Conservation (phyloP, 306 rosid species). For the Mimosa bimucronata region DNA sequence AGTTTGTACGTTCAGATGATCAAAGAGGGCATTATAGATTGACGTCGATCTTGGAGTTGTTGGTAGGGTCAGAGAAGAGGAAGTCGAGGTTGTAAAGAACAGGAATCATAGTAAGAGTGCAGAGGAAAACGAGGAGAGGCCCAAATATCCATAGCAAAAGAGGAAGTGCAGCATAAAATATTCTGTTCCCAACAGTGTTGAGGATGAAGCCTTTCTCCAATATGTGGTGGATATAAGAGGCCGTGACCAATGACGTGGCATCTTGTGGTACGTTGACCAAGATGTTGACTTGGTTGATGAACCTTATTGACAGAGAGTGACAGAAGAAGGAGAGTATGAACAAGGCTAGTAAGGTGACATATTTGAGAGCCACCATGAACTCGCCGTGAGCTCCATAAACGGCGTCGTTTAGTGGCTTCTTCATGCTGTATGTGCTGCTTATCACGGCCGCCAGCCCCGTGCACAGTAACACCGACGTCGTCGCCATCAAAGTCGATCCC, state of each 20-base stretch:
- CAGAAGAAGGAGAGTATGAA: slow-evolving; percentile 89
- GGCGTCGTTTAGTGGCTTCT: slow-evolving; percentile 79
- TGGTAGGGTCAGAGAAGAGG: slow-evolving; percentile 28
- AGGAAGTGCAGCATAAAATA: slow-evolving; percentile 77
- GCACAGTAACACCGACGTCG: slow-evolving; percentile 79
- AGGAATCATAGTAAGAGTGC: slow-evolving; percentile 72
- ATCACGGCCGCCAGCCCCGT: slow-evolving; percentile 83
- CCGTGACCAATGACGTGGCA: slow-evolving; percentile 52
- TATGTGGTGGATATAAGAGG: slow-evolving; percentile 60
- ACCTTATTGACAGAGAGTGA: slow-evolving; percentile 80
- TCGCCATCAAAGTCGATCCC: slow-evolving; percentile 96
- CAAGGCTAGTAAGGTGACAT: slow-evolving; percentile 71
- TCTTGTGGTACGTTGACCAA: slow-evolving; percentile 75
- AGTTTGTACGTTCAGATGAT: not conserved
- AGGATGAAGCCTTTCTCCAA: slow-evolving; percentile 72
- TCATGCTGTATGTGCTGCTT: slow-evolving; percentile 92
- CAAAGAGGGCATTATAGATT: not conserved
- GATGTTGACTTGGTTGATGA: slow-evolving; percentile 87
- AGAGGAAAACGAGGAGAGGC: slow-evolving; percentile 77
- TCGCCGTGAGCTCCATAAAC: slow-evolving; percentile 91
- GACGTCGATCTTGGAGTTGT: not conserved
- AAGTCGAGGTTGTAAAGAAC: slow-evolving; percentile 86
- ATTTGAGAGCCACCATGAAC: slow-evolving; percentile 87
- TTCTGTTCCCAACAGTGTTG: slow-evolving; percentile 84
- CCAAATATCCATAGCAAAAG: slow-evolving; percentile 90